phyloP scores from a whole-genome alignment of 1,139 yeast genomes.

The Geotrichum carabidarum region DNA sequence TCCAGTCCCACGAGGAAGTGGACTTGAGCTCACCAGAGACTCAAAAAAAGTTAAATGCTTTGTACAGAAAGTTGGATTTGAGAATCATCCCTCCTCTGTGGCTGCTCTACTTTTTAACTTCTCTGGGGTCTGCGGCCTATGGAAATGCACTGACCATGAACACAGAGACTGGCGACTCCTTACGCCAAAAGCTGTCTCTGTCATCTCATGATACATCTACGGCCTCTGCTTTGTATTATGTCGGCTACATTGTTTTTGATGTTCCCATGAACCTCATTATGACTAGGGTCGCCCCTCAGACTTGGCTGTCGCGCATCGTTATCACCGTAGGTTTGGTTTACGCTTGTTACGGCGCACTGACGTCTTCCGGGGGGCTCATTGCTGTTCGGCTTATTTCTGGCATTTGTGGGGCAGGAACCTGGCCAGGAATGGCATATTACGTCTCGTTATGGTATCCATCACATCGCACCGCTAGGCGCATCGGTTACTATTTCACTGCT shows the following conservation, averaged over 20 bases:
- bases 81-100: constrained; percentile 81
- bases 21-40: constrained; percentile 17
- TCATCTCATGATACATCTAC: constrained; percentile 57
- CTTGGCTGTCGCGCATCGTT: constrained; percentile 78
- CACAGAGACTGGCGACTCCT: constrained; percentile 55
- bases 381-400: constrained; percentile 75
- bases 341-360: constrained; percentile 61
- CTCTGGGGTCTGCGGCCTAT: constrained; percentile 72
- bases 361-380: constrained; percentile 53
- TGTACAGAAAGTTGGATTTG: constrained; percentile 61
- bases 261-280: constrained; percentile 81
- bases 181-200: constrained; percentile 49
- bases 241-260: constrained; percentile 77
- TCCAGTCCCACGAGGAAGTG: constrained; percentile 1
- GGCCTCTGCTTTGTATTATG: constrained; percentile 77
- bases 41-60: constrained; percentile 47
- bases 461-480: constrained; percentile 68
- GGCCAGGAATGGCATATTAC: constrained; percentile 92
- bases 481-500: constrained; percentile 87
- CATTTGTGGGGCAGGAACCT: constrained; percentile 79
- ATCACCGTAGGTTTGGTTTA: constrained; percentile 73
- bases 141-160: constrained; percentile 85
- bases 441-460: constrained; percentile 83
- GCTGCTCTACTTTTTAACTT: constrained; percentile 71
- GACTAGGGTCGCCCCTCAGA: constrained; percentile 80